These are phyloP conservation scores for Curvularia sp. DNA, from an alignment of 2,329 filamentous ascomycete genomes.

Conservation along the genomic window DNA sequence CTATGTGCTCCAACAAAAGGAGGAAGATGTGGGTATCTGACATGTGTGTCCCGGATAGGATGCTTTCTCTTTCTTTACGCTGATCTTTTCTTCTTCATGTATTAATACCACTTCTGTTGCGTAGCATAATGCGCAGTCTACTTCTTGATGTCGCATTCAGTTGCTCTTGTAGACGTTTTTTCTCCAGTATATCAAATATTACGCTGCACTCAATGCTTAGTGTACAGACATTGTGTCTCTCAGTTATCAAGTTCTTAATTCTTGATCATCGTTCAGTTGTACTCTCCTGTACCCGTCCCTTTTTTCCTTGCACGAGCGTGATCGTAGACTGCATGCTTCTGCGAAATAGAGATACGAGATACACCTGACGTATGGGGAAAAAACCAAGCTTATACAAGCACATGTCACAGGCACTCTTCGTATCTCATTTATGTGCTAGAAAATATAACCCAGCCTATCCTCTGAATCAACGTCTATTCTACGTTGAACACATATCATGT, in stretches of 20 bases:
- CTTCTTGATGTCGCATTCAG: not conserved
- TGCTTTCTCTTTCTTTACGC: not conserved
- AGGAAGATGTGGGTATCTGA: not conserved
- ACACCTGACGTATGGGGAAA: no score
- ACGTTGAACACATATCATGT: no score
- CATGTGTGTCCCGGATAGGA: not conserved
- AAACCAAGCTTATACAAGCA: no score
- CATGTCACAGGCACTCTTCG: no score
- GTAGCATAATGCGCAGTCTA: not conserved
- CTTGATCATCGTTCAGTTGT: not conserved
- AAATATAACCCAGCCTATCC: no score
- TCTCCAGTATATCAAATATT: not conserved
- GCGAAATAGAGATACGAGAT: no score
- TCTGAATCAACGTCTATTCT: no score
- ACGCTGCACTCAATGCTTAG: not conserved
- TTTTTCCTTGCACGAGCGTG: not conserved
- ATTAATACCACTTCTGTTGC: not conserved
- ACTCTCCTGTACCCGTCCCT: no score
- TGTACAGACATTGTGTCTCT: not conserved
- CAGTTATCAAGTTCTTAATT: not conserved
- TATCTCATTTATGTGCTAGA: no score
- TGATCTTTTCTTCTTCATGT: not conserved
- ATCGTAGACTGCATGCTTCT: no score
- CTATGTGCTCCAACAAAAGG: not conserved
- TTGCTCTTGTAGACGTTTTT: no score